These are phyloP conservation scores for Lichtheimia hyalospora DNA, from an alignment of 371 early-diverging fungal species.

Conservation along the genomic window DNA sequence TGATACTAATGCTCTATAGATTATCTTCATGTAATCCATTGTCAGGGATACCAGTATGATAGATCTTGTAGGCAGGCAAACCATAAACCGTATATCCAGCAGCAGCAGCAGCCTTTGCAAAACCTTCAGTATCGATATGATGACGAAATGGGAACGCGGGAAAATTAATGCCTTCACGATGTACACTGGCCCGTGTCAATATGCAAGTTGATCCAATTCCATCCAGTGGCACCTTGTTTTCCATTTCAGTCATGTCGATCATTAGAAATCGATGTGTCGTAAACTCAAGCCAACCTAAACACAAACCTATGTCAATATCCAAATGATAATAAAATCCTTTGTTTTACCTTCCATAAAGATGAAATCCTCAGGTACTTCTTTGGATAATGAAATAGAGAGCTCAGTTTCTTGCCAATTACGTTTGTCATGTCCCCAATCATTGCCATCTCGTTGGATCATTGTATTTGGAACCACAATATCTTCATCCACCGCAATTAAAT, in stretches of 20 bases:
- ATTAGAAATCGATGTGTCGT: constrained; percentile 38
- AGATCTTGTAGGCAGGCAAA: constrained; percentile 49
- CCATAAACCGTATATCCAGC: constrained; percentile 62
- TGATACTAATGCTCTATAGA: background rate
- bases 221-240: constrained; percentile 51
- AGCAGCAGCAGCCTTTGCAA: constrained; percentile 66
- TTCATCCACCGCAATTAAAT: constrained; percentile 46
- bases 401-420: constrained; percentile 58
- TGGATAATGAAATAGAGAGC: constrained; percentile 39
- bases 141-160: constrained; percentile 62
- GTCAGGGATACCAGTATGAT: constrained; percentile 22
- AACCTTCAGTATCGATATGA: constrained; percentile 70
- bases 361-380: constrained; percentile 29
- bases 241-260: constrained; percentile 38
- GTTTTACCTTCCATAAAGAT: constrained; percentile 36
- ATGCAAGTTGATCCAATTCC: constrained; percentile 69
- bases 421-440: constrained; percentile 41
- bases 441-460: constrained; percentile 18
- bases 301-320: background rate
- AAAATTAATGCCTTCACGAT: constrained; percentile 64
- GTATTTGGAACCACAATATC: constrained; percentile 62
- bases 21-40: constrained; percentile 4
- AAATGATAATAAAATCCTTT: background rate
- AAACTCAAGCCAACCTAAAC: constrained; percentile 21
- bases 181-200: constrained; percentile 62